Evolutionary conservation across 2,329 filamentous ascomycete species (phyloP).

Genomic region (Verticillium nubilum): DNA sequence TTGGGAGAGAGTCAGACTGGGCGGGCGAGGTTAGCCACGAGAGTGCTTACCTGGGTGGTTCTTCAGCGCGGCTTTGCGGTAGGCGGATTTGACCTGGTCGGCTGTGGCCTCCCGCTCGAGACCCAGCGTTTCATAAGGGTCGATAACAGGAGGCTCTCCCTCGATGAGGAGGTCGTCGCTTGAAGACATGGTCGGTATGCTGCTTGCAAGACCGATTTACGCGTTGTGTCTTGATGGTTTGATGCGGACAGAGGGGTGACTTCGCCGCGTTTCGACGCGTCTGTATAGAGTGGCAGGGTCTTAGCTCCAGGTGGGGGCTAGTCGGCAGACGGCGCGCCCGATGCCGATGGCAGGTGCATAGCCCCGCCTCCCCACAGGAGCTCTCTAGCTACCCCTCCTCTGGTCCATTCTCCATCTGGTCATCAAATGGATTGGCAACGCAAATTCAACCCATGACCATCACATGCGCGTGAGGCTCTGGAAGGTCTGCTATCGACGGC

Average conservation of each 20-base stretch:
- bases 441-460: background rate
- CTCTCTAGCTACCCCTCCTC: background rate
- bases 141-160: constrained; percentile 55
- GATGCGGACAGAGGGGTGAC: background rate
- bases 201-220: background rate
- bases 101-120: constrained; percentile 66
- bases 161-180: constrained; percentile 46
- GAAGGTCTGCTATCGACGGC: too few species aligned
- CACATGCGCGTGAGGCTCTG: too few species aligned
- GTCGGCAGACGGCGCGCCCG: background rate
- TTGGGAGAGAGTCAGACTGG: background rate
- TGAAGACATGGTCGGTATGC: constrained; percentile 7
- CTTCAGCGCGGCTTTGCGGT: constrained; percentile 83
- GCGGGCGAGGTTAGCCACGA: background rate
- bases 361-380: background rate
- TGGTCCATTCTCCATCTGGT: background rate
- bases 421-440: background rate
- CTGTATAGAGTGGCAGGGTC: constrained; percentile 7
- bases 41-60: constrained; percentile 67
- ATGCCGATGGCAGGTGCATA: background rate
- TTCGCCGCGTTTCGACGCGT: constrained; percentile 10
- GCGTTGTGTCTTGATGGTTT: background rate
- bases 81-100: constrained; percentile 82
- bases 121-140: constrained; percentile 77
- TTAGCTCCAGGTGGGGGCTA: background rate